Percentiles rank a stretch among this genome's conserved stretches.
Conservation (phyloP, 2,329 filamentous ascomycete species). For the Colletotrichum caudatum region DNA sequence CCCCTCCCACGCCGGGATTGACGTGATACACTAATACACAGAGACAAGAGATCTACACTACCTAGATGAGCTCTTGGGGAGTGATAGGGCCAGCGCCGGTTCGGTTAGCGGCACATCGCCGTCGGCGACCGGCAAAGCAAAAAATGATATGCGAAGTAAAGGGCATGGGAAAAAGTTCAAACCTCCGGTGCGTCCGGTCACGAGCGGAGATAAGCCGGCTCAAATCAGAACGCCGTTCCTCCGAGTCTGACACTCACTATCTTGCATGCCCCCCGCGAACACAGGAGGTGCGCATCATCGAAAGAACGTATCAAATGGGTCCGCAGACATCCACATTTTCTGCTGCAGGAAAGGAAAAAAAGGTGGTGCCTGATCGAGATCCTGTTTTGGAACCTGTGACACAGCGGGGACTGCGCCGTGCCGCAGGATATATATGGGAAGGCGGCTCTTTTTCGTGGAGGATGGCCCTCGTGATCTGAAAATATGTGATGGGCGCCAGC, state of each 20-base stretch:
- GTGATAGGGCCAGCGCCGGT: conserved; percentile 2
- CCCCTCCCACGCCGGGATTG: background rate
- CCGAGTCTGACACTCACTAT: conserved; percentile 11
- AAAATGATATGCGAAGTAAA: background rate
- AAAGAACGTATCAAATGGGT: conserved; percentile 1
- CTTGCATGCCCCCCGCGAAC: background rate
- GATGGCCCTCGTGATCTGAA: conserved; percentile 36
- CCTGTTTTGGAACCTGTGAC: conserved; percentile 17
- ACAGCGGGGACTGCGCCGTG: conserved; percentile 21
- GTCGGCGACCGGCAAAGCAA: conserved; percentile 16
- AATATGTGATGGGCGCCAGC: background rate
- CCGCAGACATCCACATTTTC: conserved; percentile 25
- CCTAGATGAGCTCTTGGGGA: background rate
- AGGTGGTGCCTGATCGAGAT: conserved; percentile 23
- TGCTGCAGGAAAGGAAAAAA: background rate
- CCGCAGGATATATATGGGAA: conserved; percentile 10
- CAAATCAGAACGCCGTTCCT: conserved; percentile 30
- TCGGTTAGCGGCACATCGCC: conserved; percentile 16
- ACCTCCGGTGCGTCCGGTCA: background rate
- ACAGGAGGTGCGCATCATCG: conserved; percentile 3
- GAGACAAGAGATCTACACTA: conserved; percentile 5
- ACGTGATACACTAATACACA: background rate
- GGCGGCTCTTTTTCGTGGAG: conserved; percentile 41
- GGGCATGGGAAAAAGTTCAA: conserved; percentile 23
- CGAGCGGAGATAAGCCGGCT: conserved; percentile 33